Evolutionary conservation across 495 filamentous ascomycete genomes (phyloP).

Genomic region (Baudoinia panamericana): DNA sequence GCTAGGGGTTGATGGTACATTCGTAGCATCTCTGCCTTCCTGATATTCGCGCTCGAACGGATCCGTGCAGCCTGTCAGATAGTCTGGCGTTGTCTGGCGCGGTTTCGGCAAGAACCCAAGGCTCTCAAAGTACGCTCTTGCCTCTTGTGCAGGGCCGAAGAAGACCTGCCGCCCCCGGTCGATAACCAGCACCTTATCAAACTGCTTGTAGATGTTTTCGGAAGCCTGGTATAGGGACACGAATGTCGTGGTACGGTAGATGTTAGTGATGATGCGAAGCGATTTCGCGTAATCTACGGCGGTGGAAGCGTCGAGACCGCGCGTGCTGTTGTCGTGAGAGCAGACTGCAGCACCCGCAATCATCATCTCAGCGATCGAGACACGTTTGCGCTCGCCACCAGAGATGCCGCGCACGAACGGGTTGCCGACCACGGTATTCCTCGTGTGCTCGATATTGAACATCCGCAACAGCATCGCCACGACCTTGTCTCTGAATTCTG

Average conservation of each 20-base stretch:
- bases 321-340: slow-evolving; percentile 75
- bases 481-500: slow-evolving; percentile 58
- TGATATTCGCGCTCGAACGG: slow-evolving; percentile 69
- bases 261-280: slow-evolving; percentile 61
- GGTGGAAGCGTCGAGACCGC: slow-evolving; percentile 72
- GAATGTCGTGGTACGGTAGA: slow-evolving; percentile 67
- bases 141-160: slow-evolving; percentile 59
- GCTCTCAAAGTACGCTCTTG: slow-evolving; percentile 63
- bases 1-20: slow-evolving; percentile 54
- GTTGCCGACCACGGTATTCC: slow-evolving; percentile 69
- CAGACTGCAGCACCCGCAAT: slow-evolving; percentile 57
- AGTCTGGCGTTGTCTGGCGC: slow-evolving; percentile 78
- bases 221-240: slow-evolving; percentile 74
- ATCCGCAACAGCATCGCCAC: slow-evolving; percentile 62
- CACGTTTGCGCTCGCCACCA: slow-evolving; percentile 72
- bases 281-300: slow-evolving; percentile 65
- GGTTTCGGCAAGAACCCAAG: slow-evolving; percentile 68
- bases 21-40: slow-evolving; percentile 42
- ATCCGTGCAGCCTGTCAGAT: slow-evolving; percentile 72
- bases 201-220: slow-evolving; percentile 71
- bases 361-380: slow-evolving; percentile 59
- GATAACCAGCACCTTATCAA: slow-evolving; percentile 70
- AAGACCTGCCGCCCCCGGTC: slow-evolving; percentile 68
- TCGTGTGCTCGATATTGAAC: slow-evolving; percentile 79
- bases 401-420: slow-evolving; percentile 72